Percentiles rank a stretch among this genome's conserved stretches.
Evolutionary conservation across 129 eudicot species (phyloP).

Genomic region (Lactuca saligna): DNA sequence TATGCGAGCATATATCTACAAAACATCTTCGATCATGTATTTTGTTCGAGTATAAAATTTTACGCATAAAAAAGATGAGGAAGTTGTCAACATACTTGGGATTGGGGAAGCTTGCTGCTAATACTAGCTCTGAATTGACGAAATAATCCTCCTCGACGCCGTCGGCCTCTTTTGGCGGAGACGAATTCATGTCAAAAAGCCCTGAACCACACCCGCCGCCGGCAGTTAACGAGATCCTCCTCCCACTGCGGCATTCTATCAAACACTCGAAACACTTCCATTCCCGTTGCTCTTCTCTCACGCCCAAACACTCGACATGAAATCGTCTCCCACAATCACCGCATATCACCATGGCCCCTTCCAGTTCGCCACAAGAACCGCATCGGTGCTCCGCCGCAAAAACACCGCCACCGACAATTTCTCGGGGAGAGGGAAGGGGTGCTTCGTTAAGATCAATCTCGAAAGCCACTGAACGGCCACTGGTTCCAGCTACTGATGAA

Average conservation of each 20-base stretch:
- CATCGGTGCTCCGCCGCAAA: slow-evolving; percentile 33
- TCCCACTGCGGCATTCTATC: slow-evolving; percentile 31
- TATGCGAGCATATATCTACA: background rate
- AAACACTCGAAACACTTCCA: slow-evolving; percentile 53
- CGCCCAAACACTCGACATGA: slow-evolving; percentile 43
- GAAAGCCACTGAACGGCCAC: slow-evolving; percentile 35
- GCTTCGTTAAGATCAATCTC: slow-evolving; percentile 40
- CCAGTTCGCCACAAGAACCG: slow-evolving; percentile 36
- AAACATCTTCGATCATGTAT: slow-evolving; percentile 17
- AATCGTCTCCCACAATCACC: slow-evolving; percentile 44
- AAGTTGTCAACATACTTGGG: slow-evolving; percentile 22
- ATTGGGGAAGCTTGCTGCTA: slow-evolving; percentile 33
- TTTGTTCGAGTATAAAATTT: background rate
- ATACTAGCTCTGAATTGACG: slow-evolving; percentile 34
- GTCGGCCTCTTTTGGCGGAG: slow-evolving; percentile 43
- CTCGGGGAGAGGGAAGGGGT: slow-evolving; percentile 50
- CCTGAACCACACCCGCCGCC: slow-evolving; percentile 32
- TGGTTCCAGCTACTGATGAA: slow-evolving; percentile 35
- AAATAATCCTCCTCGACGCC: slow-evolving; percentile 26
- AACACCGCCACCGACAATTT: slow-evolving; percentile 19
- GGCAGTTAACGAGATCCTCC: slow-evolving; percentile 12
- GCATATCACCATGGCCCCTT: slow-evolving; percentile 33
- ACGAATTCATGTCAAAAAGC: slow-evolving; percentile 47
- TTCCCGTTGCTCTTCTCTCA: slow-evolving; percentile 26
- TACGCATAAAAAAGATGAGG: background rate